Percentiles rank a stretch among this genome's conserved stretches.
phyloP scores from a whole-genome alignment of 2,329 filamentous ascomycete species.

The Trichoderma citrinoviride region DNA sequence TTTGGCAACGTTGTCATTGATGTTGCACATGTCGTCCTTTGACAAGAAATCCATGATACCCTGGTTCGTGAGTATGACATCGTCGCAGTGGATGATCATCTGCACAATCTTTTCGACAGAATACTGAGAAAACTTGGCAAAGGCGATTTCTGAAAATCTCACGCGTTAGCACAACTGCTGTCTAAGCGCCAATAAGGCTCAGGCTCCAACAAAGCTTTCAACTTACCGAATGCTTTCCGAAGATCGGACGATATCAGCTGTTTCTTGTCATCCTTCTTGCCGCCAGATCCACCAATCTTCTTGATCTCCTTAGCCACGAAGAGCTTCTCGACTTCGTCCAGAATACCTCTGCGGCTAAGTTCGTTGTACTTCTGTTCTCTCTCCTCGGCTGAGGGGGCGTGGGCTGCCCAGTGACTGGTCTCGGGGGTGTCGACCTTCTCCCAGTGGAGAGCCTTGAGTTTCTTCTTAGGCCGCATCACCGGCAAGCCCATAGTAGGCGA shows the following conservation, averaged over 20 bases:
- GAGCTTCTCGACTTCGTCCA: conserved; percentile 95
- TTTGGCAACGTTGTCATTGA: conserved; percentile 87
- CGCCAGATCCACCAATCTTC: conserved; percentile 66
- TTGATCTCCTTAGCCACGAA: conserved; percentile 98
- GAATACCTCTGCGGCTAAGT: conserved; percentile 87
- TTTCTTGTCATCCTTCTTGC: conserved; percentile 93
- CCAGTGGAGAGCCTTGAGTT: conserved; percentile 98
- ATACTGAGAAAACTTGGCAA: conserved; percentile 87
- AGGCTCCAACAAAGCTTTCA: not conserved
- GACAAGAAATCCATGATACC: conserved; percentile 97
- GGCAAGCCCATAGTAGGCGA: conserved; percentile 65
- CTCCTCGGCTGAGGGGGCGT: conserved; percentile 79
- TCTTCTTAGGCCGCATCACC: conserved; percentile 92
- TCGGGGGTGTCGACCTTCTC: conserved; percentile 94
- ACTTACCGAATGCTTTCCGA: conserved; percentile 72
- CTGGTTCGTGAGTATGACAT: conserved; percentile 78
- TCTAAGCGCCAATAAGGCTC: not conserved
- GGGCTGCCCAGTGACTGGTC: conserved; percentile 87
- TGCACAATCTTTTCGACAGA: conserved; percentile 81
- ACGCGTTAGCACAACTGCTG: conserved; percentile 28
- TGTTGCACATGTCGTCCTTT: conserved; percentile 86
- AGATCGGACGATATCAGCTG: conserved; percentile 91
- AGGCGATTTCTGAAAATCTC: conserved; percentile 65
- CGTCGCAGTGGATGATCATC: conserved; percentile 95
- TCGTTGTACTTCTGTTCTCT: conserved; percentile 96